Evolutionary conservation across 805 yeast genomes (phyloP).

Genomic region (Candida germanica): DNA sequence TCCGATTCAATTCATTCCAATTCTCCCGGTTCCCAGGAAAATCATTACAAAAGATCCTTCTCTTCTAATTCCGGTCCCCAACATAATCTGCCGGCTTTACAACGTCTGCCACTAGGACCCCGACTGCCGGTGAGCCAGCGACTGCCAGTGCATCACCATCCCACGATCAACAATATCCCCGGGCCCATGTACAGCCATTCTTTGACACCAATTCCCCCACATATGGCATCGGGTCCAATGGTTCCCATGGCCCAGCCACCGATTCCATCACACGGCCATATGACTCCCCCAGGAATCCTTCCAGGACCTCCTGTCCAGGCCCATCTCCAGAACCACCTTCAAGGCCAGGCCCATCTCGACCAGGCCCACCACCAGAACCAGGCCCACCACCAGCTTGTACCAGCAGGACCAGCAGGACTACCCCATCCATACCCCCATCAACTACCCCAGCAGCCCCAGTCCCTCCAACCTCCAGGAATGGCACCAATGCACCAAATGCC

Average conservation of each 20-base stretch:
- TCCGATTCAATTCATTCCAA: neutral
- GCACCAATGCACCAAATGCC: neutral
- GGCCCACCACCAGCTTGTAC: neutral
- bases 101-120: neutral
- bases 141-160: neutral
- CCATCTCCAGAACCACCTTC: neutral
- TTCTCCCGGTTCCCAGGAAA: neutral
- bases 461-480: neutral
- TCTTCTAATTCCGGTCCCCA: neutral
- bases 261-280: neutral
- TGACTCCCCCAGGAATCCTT: neutral
- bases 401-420: neutral
- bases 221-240: neutral
- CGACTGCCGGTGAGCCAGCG: neutral
- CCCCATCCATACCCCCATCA: neutral
- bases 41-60: no score
- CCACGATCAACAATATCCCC: neutral
- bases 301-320: neutral
- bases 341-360: neutral
- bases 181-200: no score
- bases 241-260: neutral
- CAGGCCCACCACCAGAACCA: constrained; percentile 4
- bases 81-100: neutral
- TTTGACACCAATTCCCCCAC: no score
- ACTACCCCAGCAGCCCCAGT: neutral